These are phyloP conservation scores for Cynanchum wilfordii DNA, from an alignment of 257 asterid species.

Conservation along the genomic window DNA sequence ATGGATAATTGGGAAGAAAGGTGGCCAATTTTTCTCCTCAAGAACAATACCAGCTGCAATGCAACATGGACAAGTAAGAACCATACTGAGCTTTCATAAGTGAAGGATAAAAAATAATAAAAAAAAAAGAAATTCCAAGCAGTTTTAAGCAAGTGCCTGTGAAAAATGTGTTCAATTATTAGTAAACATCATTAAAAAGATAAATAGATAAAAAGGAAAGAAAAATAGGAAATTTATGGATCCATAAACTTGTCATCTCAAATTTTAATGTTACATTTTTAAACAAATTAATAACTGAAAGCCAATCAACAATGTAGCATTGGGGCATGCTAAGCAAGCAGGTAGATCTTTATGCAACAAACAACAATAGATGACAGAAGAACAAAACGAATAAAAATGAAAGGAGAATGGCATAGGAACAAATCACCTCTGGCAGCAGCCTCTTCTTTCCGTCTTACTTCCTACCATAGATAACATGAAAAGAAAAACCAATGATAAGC, in stretches of 20 bases:
- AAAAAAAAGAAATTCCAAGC: too few species aligned
- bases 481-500: neutral
- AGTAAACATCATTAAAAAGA: neutral
- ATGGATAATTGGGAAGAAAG: slow-evolving; percentile 91
- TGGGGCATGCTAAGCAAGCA: neutral
- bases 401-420: slow-evolving; percentile 13
- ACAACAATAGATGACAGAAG: neutral
- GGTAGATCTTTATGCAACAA: neutral
- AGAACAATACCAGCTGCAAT: slow-evolving; percentile 62
- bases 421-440: slow-evolving; percentile 79
- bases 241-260: neutral
- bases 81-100: neutral
- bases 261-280: neutral
- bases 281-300: neutral
- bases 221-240: neutral
- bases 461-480: slow-evolving; percentile 32
- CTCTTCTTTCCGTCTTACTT: slow-evolving; percentile 67
- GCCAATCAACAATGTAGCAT: neutral
- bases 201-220: neutral
- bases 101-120: neutral
- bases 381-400: neutral
- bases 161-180: neutral
- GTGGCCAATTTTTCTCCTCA: slow-evolving; percentile 94
- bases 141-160: neutral
- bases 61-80: slow-evolving; percentile 20